Evolutionary conservation across 192 early-diverging fungal species (phyloP), one percentile per base, ranked within the genome.

Genomic region (Coemansia sp.): DNA sequence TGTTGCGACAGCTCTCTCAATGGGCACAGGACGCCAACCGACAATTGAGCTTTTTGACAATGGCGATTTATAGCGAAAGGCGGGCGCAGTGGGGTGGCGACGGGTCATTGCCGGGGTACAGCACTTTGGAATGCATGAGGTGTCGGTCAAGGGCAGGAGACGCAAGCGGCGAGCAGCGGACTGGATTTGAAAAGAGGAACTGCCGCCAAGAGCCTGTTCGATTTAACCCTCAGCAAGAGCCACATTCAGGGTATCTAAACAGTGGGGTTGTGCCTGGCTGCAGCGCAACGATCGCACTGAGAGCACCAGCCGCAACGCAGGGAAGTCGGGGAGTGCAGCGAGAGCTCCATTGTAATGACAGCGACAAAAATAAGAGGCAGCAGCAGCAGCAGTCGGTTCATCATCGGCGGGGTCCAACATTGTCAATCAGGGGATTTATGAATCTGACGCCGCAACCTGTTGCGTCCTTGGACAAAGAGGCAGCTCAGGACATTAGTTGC

Each of bases 1-100:
- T 82, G 75, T 53, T 82, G 27, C 65, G 60, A 33, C 80, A 77
- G 36, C 71, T 82, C 4, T 39, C 65, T 43, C 75, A 72, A 61
- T 74, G 75, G 60, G 68, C 74, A 24, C 74, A 81, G 27, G 74
- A 71, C 11, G 52, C 74, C 18, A 72, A 63, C 18, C 55, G 79
- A 22, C 74, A 81, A 53, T 65, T 81, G 36, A 12, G 67, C 15
- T 38, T 74, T 50, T 44, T 80, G 43, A 53, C 76, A 13, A 63
- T 65, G 40, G 36, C 63, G n/a, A 29, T 78, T 44, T 53, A 69
- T 13, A 64, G 41, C 63, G 58, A 61, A n/a, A 61, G 15, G 58
- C 53, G 53, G 53, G 53, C 53, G 29, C 53, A 57, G 5, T 31
- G 53, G 53, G 29, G 27, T 3, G n/a, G 49, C n/a, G 20, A 20